A percentile compares a stretch with the other conserved stretches of the same genome.
Evolutionary conservation across 192 early-diverging fungal genomes (phyloP).

Genomic region (Phycomyces nitens): DNA sequence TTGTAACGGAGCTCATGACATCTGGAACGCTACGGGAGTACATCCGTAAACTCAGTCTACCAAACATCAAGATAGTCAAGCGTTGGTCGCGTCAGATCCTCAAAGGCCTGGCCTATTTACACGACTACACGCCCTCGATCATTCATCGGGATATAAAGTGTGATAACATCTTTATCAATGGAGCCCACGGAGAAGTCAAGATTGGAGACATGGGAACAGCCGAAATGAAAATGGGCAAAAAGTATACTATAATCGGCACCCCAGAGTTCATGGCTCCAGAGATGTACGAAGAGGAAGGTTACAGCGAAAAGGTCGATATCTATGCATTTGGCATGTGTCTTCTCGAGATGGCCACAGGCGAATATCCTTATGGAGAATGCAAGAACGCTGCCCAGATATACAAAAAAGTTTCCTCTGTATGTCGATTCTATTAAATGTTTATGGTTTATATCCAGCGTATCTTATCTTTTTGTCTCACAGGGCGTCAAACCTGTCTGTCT

Average conservation of each 20-base stretch:
- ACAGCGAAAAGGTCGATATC: conserved; percentile 85
- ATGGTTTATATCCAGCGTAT: background rate
- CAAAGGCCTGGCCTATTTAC: conserved; percentile 75
- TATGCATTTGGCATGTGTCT: conserved; percentile 89
- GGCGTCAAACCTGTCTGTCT: conserved; percentile 73
- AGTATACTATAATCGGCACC: conserved; percentile 76
- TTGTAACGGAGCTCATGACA: conserved; percentile 88
- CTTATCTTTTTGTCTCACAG: conserved; percentile 6
- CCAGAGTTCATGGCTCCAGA: conserved; percentile 92
- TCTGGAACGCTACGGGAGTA: conserved; percentile 79
- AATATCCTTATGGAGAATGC: conserved; percentile 86
- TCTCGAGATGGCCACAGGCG: conserved; percentile 69
- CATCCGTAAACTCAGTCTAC: conserved; percentile 62
- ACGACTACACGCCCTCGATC: conserved; percentile 72
- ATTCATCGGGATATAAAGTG: conserved; percentile 76
- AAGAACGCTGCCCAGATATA: conserved; percentile 82
- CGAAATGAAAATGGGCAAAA: conserved; percentile 82
- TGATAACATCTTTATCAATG: conserved; percentile 87
- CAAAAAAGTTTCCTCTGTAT: conserved; percentile 67
- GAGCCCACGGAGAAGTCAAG: conserved; percentile 81
- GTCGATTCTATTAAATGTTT: background rate
- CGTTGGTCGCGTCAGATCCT: conserved; percentile 81
- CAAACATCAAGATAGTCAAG: conserved; percentile 71
- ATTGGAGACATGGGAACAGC: conserved; percentile 86
- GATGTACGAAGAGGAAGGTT: conserved; percentile 80